Percentiles rank a stretch among this genome's conserved stretches.
Evolutionary conservation across 2,329 filamentous ascomycete species (phyloP).

Genomic region (Echinosphaeria canescens): DNA sequence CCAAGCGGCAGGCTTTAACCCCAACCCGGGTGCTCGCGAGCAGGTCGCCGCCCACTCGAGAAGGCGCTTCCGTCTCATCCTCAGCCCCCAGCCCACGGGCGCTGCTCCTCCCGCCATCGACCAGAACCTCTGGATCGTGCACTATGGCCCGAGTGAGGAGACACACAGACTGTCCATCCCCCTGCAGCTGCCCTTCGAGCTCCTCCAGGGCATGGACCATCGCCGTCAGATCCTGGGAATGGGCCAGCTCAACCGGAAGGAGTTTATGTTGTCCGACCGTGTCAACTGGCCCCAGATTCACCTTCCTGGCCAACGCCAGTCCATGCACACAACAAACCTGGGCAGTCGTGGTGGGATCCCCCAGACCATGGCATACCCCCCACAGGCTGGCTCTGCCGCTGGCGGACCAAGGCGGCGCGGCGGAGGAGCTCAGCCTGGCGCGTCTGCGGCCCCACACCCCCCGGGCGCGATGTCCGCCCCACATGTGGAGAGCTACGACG

Average conservation of each 20-base stretch:
- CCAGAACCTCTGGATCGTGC: conserved; percentile 71
- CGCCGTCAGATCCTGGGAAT: conserved; percentile 51
- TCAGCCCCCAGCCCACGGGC: conserved; percentile 50
- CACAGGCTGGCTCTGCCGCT: conserved; percentile 28
- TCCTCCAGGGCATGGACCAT: no score
- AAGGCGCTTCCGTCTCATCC: conserved; percentile 66
- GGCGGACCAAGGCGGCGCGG: conserved; percentile 13
- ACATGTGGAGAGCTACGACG: no score
- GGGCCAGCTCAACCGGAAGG: conserved; percentile 69
- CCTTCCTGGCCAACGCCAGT: conserved; percentile 33
- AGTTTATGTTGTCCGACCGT: conserved; percentile 85
- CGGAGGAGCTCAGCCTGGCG: neutral
- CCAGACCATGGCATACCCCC: conserved; percentile 39
- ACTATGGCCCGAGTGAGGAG: conserved; percentile 63
- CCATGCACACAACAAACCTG: conserved; percentile 22
- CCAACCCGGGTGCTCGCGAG: no score
- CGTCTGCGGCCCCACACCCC: no score
- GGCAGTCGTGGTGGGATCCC: conserved; percentile 25
- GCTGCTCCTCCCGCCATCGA: conserved; percentile 53
- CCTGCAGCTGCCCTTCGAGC: conserved; percentile 28
- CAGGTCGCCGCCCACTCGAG: conserved; percentile 55
- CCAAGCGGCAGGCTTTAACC: conserved; percentile 61
- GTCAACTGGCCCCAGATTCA: conserved; percentile 77
- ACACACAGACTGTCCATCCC: conserved; percentile 48
- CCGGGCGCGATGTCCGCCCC: no score